Evolutionary conservation across 495 filamentous ascomycete genomes (phyloP), one percentile per base, ranked within the genome.

Genomic region (Penicillium flavigenum): DNA sequence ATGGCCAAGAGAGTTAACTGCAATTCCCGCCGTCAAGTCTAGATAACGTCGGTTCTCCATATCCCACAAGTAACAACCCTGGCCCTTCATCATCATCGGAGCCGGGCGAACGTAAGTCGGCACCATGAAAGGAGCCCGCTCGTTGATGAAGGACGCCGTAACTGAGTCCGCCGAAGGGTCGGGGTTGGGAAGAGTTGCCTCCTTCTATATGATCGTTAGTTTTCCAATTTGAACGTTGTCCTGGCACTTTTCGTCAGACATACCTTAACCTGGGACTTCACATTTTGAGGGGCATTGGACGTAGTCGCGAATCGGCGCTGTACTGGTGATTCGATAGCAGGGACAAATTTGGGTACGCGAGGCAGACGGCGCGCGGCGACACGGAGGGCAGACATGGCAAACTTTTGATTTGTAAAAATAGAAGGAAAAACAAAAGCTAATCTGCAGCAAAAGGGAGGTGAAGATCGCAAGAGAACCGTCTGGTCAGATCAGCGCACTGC

Each of bases 1-100:
- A 68, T 98, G 94, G 19, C 94, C 94, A 22, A 98, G 82, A 19
- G 88, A 85, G 75, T 91, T 97, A 56, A 98, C 94, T 3, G 95
- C 95, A 66, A 98, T 98, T 31, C 94, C 94, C 8, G 92, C 89
- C 1, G 92, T 98, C 58, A 98, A 88, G 74, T 98, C 94, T 26
- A 98, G 79, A 67, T 96, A 98, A 61, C 84, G 84, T 47, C 90
- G 78, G 68, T 93, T 88, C 74, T 96, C 91, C 49, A 94, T 72
- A 71, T 98, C 94, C 84, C 84, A 96, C 47, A 98, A 69, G 67
- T 92, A 91, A 51, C 85, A 91, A 2, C 94, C 94, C 63, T 88
- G 76, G 54, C 92, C 94, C 66, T 85, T 90, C 46, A 90, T 82
- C 73, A 98, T 96, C 72, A 97, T 85, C 8, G 89, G 90, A 38